phyloP scores from a whole-genome alignment of 163 green algal species.

The Scenedesmus sp. region DNA sequence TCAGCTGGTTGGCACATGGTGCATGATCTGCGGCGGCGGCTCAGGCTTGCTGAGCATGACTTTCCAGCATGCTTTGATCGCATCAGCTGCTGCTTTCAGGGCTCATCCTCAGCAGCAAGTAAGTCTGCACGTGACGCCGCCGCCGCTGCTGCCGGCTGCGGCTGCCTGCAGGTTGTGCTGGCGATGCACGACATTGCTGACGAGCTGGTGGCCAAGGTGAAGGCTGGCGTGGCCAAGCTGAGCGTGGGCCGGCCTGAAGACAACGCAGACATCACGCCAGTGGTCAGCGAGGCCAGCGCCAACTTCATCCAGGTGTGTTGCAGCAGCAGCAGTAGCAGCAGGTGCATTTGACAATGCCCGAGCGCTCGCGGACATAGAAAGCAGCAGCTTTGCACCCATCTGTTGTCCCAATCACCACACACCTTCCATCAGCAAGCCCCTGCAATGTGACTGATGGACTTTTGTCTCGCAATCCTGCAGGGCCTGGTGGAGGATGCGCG shows the following conservation, averaged over 20 bases:
- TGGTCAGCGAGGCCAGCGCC: conserved; percentile 88
- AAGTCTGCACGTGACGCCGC: neutral
- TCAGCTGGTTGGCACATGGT: too few species aligned
- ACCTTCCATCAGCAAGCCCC: too few species aligned
- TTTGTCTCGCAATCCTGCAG: neutral
- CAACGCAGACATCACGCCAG: conserved; percentile 91
- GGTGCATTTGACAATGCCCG: too few species aligned
- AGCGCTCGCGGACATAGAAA: neutral
- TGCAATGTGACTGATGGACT: too few species aligned
- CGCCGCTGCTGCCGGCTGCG: neutral
- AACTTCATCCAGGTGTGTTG: conserved; percentile 93
- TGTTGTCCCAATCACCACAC: neutral
- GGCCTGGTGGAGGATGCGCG: conserved; percentile 84
- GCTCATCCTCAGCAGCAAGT: too few species aligned
- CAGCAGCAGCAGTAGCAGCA: neutral
- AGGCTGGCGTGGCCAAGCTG: conserved; percentile 74
- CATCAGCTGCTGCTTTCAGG: too few species aligned
- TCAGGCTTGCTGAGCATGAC: too few species aligned
- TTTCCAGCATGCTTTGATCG: too few species aligned
- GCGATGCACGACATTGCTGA: conserved; percentile 88
- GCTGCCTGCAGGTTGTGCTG: conserved; percentile 72
- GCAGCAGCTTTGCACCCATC: neutral
- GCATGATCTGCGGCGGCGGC: too few species aligned
- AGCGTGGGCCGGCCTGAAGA: conserved; percentile 91
- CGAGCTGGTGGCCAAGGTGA: conserved; percentile 78